Conservation (phyloP, 1,284 basidiomycete species). For the Anthracocystis walkeri region DNA sequence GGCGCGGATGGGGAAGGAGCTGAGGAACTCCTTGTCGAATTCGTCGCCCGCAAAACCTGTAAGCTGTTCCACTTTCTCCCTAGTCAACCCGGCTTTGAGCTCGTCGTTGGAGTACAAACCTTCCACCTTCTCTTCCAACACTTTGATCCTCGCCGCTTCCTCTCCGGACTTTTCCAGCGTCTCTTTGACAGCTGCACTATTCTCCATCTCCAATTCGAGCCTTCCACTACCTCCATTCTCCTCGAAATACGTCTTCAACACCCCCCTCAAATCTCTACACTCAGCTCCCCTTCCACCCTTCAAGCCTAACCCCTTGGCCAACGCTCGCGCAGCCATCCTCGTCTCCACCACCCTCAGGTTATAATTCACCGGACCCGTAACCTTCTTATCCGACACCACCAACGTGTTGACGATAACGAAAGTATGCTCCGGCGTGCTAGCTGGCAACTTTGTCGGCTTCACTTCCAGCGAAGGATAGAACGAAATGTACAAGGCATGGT, state of each 20-base stretch:
- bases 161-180: slow-evolving; percentile 48
- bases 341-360: slow-evolving; percentile 68
- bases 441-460: slow-evolving; percentile 48
- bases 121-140: slow-evolving; percentile 47
- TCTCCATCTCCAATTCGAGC: slow-evolving; percentile 40
- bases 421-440: slow-evolving; percentile 38
- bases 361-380: slow-evolving; percentile 66
- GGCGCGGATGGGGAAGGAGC: slow-evolving; percentile 62
- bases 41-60: slow-evolving; percentile 51
- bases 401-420: slow-evolving; percentile 68
- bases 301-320: slow-evolving; percentile 43
- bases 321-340: slow-evolving; percentile 55
- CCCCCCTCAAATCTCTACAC: slow-evolving; percentile 49
- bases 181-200: slow-evolving; percentile 30
- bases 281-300: slow-evolving; percentile 1
- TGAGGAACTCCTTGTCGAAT: slow-evolving; percentile 63
- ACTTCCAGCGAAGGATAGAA: slow-evolving; percentile 59
- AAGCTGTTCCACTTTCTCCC: slow-evolving; percentile 53
- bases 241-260: slow-evolving; percentile 58
- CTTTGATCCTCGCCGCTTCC: slow-evolving; percentile 58
- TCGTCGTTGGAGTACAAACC: slow-evolving; percentile 9
- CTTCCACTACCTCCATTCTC: slow-evolving; percentile 29
- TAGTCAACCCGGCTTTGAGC: slow-evolving; percentile 34
- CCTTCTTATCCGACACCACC: slow-evolving; percentile 67
- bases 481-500: slow-evolving; percentile 63